Percentiles rank a stretch among this genome's conserved stretches.
These are phyloP conservation scores for Saccharomycopsis selenospora DNA, from an alignment of 805 yeast species.

Conservation along the genomic window DNA sequence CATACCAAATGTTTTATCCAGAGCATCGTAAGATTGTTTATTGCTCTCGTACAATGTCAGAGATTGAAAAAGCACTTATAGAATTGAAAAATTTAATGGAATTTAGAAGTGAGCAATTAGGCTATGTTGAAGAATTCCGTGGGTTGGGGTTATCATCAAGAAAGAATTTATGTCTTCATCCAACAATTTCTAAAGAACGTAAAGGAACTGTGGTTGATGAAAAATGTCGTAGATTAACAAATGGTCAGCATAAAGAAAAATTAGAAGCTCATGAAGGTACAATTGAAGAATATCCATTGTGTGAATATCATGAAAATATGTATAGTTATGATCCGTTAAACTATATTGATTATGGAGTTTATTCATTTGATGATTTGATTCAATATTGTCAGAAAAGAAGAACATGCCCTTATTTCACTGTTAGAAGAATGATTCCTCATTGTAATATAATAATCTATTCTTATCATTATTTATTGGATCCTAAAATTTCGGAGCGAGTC, in stretches of 20 bases:
- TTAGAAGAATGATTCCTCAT: constrained; percentile 92
- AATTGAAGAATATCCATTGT: constrained; percentile 42
- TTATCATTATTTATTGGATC: constrained; percentile 92
- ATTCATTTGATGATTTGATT: constrained; percentile 79
- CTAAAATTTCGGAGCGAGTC: constrained; percentile 94
- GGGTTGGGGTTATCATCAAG: constrained; percentile 93
- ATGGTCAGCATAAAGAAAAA: constrained; percentile 73
- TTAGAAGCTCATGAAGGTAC: constrained; percentile 53
- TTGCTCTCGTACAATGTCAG: constrained; percentile 99
- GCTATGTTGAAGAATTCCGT: constrained; percentile 81
- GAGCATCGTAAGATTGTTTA: constrained; percentile 91
- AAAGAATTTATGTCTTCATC: constrained; percentile 89
- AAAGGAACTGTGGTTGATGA: constrained; percentile 94
- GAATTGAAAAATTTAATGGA: constrained; percentile 87
- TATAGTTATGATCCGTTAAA: constrained; percentile 83
- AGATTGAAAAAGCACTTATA: constrained; percentile 92
- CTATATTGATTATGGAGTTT: constrained; percentile 87
- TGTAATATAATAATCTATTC: constrained; percentile 95
- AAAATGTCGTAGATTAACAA: constrained; percentile 88
- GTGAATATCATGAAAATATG: constrained; percentile 87
- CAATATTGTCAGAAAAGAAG: constrained; percentile 70
- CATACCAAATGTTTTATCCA: constrained; percentile 91
- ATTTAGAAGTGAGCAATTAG: constrained; percentile 74
- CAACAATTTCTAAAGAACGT: constrained; percentile 76
- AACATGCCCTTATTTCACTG: constrained; percentile 95